These are phyloP conservation scores for Hypoxylon intermedium DNA, from an alignment of 495 filamentous ascomycete species.

Conservation along the genomic window DNA sequence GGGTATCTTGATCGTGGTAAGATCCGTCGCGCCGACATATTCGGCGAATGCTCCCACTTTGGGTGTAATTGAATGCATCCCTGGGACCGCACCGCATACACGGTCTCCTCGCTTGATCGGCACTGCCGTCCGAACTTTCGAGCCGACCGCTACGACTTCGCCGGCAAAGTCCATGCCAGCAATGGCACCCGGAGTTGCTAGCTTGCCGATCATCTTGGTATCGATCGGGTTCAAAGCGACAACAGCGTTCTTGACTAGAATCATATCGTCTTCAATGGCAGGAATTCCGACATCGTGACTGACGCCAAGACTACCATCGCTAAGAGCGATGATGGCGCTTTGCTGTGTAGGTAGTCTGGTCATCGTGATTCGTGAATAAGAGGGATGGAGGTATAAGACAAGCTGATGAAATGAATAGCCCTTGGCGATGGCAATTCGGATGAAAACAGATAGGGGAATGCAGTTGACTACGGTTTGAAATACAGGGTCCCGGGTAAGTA, in stretches of 20 bases:
- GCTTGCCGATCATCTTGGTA: constrained; percentile 28
- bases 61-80: constrained; percentile 49
- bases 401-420: too few relatives aligned
- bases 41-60: constrained; percentile 61
- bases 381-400: too few relatives aligned
- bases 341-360: not conserved
- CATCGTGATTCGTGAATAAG: not conserved
- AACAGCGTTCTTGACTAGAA: not conserved
- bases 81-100: constrained; percentile 50
- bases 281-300: not conserved
- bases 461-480: too few relatives aligned
- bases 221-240: constrained; percentile 15
- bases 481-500: not conserved
- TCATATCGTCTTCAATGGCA: not conserved
- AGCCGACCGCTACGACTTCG: constrained; percentile 14
- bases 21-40: constrained; percentile 54
- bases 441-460: not conserved
- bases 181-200: constrained; percentile 18
- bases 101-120: constrained; percentile 48
- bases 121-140: constrained; percentile 23
- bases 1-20: constrained; percentile 52
- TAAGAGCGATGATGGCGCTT: not conserved
- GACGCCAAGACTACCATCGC: not conserved
- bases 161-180: constrained; percentile 35
- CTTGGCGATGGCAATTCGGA: not conserved